These are phyloP conservation scores for Chrysosporium keratinophilum DNA, from an alignment of 2,329 filamentous ascomycete species.

Conservation along the genomic window DNA sequence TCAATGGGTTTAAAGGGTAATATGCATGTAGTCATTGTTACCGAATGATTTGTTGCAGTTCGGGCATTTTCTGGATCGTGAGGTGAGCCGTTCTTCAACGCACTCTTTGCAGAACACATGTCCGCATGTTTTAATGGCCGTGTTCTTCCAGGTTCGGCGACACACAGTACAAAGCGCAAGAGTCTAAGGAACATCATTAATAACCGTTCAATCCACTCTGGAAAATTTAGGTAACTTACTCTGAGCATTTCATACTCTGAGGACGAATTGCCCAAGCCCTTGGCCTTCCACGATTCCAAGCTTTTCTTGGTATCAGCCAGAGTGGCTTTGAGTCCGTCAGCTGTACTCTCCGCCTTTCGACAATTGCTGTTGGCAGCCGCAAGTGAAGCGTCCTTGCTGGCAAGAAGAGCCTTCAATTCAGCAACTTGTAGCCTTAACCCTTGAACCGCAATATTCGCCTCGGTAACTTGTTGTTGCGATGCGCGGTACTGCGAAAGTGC, in stretches of 20 bases:
- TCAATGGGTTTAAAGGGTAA: constrained; percentile 32
- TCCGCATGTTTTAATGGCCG: constrained; percentile 82
- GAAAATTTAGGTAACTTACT: constrained; percentile 46
- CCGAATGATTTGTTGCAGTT: constrained; percentile 90
- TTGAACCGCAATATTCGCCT: constrained; percentile 60
- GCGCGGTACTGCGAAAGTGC: constrained; percentile 63
- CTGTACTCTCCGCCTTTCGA: constrained; percentile 56
- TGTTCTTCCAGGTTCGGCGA: constrained; percentile 87
- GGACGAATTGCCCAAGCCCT: constrained; percentile 68
- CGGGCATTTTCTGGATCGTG: constrained; percentile 88
- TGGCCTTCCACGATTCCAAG: constrained; percentile 73
- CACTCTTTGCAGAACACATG: constrained; percentile 90
- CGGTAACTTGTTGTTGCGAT: constrained; percentile 60
- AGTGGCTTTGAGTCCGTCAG: constrained; percentile 67
- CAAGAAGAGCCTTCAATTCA: constrained; percentile 64
- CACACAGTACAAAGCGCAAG: constrained; percentile 86
- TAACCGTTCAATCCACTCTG: constrained; percentile 8
- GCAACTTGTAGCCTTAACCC: constrained; percentile 62
- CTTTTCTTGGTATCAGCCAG: constrained; percentile 72
- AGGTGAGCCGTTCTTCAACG: constrained; percentile 77
- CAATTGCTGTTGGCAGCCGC: constrained; percentile 53
- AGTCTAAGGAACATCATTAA: constrained; percentile 38
- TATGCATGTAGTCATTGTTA: constrained; percentile 72
- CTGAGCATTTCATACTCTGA: constrained; percentile 77
- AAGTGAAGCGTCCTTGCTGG: constrained; percentile 61